phyloP scores from a whole-genome alignment of 768 basidiomycete genomes.

The Boletus speciosus region DNA sequence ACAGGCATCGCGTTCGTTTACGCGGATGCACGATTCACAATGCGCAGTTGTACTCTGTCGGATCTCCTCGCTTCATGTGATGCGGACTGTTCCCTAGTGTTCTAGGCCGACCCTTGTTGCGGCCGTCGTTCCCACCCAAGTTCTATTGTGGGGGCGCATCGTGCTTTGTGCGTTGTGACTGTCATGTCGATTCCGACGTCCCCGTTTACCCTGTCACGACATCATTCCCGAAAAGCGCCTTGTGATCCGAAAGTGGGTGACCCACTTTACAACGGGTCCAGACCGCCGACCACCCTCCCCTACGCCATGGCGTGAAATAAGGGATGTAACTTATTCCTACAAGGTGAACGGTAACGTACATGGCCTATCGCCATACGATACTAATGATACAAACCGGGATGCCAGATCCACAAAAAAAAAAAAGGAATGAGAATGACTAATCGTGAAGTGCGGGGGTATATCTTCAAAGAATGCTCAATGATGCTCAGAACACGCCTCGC shows the following conservation, averaged over 20 bases:
- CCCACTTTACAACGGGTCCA: constrained; percentile 15
- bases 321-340: constrained; percentile 8
- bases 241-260: constrained; percentile 7
- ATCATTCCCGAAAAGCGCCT: not conserved
- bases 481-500: constrained; percentile 13
- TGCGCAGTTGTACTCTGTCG: not conserved
- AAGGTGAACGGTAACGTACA: constrained; percentile 11
- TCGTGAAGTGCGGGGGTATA: constrained; percentile 21
- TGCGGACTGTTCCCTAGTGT: not conserved
- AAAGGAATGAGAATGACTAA: not conserved
- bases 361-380: constrained; percentile 9
- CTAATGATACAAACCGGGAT: constrained; percentile 23
- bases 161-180: not conserved
- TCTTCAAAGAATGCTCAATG: constrained; percentile 8
- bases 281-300: not conserved
- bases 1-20: not conserved
- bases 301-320: not conserved
- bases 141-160: not conserved
- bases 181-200: not conserved
- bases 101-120: not conserved
- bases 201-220: not conserved
- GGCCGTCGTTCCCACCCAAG: not conserved
- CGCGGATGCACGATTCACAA: not conserved
- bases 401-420: constrained; percentile 16
- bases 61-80: constrained; percentile 5